Base-by-base conservation (phyloP, 345 rosid genomes). In the Draba incana region DNA sequence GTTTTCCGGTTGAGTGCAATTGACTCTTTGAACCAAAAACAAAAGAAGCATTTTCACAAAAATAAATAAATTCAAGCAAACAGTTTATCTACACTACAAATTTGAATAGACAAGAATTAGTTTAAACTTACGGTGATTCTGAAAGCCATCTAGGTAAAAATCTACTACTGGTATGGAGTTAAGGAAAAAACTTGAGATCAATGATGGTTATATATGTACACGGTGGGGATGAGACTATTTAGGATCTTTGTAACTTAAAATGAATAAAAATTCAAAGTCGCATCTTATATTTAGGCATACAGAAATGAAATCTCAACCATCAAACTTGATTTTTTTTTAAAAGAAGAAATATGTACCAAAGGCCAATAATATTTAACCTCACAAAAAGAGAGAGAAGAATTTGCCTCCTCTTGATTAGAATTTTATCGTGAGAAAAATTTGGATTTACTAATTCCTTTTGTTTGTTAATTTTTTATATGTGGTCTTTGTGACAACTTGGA, bases 91-190 rank as follows among this genome's bases (percentile, higher is more conserved):
- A 12, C 24, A 35, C 4, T 49, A 14, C 12, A 8, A 13, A 4
- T 33, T 30, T 20, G 42, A 48, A 41, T 5, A n/a, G 3, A 49
- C 3, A 28, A 52, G 0, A 48, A 24, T 45, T 2, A 63, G 15
- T 37, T 4, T 4, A 14, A 45, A 57, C 77, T 64, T 42, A 72
- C 77, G 28, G 47, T 65, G 46, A 72, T 72, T 72, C 71, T 72
- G 39, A 57, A 57, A 48, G 77, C 66, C 77, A 71, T 71, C 31
- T 62, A 1, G 64, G 13, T 56, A 3, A 52, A 9, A 52, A 10
- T 13, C 13, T 31, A 50, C 2, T 38, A 13, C 51, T 35, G n/a
- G 59, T 27, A 15, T 24, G 12, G 10, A 38, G 16, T 14, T 60
- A 70, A 44, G 10, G 15, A 11, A 24, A 6, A 12, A 58, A 20